These are phyloP conservation scores for Phlebopus sp. DNA, from an alignment of 1,284 basidiomycete species.

Conservation along the genomic window DNA sequence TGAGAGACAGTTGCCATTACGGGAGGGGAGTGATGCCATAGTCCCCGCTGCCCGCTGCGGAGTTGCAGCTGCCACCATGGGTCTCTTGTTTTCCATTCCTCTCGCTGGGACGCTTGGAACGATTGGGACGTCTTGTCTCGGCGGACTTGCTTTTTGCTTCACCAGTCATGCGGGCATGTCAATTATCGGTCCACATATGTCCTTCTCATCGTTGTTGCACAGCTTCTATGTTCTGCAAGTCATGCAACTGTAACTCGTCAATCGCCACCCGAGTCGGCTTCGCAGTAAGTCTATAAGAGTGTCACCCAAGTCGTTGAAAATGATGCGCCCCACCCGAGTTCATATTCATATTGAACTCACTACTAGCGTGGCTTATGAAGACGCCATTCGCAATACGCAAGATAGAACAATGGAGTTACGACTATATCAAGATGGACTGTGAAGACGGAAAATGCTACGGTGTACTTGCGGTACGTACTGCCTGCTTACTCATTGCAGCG, in stretches of 20 bases:
- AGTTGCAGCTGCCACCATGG: conserved; percentile 47
- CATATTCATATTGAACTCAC: conserved; percentile 95
- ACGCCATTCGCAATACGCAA: conserved; percentile 85
- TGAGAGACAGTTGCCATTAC: no score
- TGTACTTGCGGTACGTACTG: conserved; percentile 79
- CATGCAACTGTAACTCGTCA: conserved; percentile 98
- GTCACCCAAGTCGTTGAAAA: not conserved
- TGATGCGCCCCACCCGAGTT: conserved; percentile 49
- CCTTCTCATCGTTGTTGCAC: conserved; percentile 8
- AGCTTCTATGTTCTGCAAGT: conserved; percentile 98
- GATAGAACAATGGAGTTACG: conserved; percentile 91
- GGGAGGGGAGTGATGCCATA: no score
- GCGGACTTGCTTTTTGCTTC: conserved; percentile 79
- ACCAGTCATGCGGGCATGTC: conserved; percentile 75
- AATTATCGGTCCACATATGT: conserved; percentile 1
- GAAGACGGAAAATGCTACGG: conserved; percentile 93
- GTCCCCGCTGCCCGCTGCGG: no score
- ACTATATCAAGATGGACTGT: conserved; percentile 99
- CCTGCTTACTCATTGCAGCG: not conserved
- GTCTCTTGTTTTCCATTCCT: conserved; percentile 83
- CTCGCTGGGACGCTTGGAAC: conserved; percentile 76
- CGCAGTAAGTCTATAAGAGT: conserved; percentile 51
- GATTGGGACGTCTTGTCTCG: conserved; percentile 76
- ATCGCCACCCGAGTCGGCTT: conserved; percentile 98
- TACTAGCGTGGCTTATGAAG: conserved; percentile 95